Conservation (phyloP, 78 protist genomes). For the Dictyostelium capitatum region DNA sequence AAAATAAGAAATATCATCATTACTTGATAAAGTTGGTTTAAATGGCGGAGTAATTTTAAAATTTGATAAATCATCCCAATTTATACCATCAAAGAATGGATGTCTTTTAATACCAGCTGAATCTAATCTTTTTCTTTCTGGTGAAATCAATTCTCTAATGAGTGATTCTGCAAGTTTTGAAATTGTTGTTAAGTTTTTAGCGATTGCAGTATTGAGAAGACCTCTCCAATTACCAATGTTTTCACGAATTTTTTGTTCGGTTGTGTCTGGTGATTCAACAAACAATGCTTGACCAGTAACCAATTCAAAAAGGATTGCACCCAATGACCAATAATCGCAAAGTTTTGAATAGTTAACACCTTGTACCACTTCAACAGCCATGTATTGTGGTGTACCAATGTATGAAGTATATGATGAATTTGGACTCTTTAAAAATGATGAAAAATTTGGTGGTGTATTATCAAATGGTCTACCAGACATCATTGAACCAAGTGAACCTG, state of each 20-base stretch:
- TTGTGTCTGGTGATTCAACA: constrained; percentile 79
- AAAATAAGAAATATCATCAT: constrained; percentile 13
- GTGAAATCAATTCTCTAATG: constrained; percentile 76
- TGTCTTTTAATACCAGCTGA: constrained; percentile 44
- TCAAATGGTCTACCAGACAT: background rate
- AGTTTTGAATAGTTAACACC: constrained; percentile 62
- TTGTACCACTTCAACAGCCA: constrained; percentile 82
- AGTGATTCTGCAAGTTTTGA: constrained; percentile 62
- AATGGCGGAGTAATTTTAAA: constrained; percentile 33
- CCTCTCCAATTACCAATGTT: constrained; percentile 84
- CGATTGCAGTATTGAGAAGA: constrained; percentile 61
- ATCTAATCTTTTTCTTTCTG: constrained; percentile 74
- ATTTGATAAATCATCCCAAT: constrained; percentile 27
- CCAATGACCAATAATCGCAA: constrained; percentile 79
- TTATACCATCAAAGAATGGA: constrained; percentile 77
- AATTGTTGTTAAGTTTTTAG: constrained; percentile 30
- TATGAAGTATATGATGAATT: constrained; percentile 53
- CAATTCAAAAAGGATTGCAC: constrained; percentile 65
- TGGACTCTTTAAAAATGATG: constrained; percentile 63
- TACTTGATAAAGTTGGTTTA: constrained; percentile 34
- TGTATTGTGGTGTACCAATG: constrained; percentile 80
- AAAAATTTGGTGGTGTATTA: constrained; percentile 74
- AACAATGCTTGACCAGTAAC: constrained; percentile 49
- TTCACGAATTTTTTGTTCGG: constrained; percentile 78
- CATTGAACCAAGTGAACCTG: background rate